Percentiles rank a stretch among this genome's conserved stretches.
phyloP scores from a whole-genome alignment of 805 yeast genomes.

The Helenozyma baotianmanensis region DNA sequence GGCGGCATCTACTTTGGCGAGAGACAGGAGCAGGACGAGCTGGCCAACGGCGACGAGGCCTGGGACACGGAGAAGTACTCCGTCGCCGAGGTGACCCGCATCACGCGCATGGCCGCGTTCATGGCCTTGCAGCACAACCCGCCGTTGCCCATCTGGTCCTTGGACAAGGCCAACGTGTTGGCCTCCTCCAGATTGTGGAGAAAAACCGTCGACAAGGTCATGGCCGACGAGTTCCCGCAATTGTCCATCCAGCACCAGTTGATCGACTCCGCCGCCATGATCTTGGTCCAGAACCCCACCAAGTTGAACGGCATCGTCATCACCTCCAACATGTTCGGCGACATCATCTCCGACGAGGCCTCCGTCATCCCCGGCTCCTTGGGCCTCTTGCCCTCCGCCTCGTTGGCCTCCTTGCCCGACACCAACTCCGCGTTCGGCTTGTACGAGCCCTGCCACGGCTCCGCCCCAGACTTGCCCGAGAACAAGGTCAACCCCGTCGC shows the following conservation, averaged over 20 bases:
- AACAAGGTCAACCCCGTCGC: slow-evolving; percentile 95
- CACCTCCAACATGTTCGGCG: slow-evolving; percentile 97
- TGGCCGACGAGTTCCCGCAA: slow-evolving; percentile 85
- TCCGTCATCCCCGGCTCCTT: slow-evolving; percentile 96
- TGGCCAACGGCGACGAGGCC: slow-evolving; percentile 60
- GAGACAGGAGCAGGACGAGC: slow-evolving; percentile 85
- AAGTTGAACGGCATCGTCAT: slow-evolving; percentile 87
- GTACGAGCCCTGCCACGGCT: slow-evolving; percentile 98
- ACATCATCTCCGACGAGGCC: slow-evolving; percentile 96
- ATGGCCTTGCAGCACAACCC: slow-evolving; percentile 91
- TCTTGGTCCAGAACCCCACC: slow-evolving; percentile 85
- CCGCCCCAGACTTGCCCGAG: slow-evolving; percentile 89
- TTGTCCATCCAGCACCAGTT: slow-evolving; percentile 86
- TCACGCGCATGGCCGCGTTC: slow-evolving; percentile 97
- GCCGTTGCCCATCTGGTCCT: slow-evolving; percentile 91
- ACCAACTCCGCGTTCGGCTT: slow-evolving; percentile 91
- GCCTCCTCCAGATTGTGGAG: slow-evolving; percentile 98
- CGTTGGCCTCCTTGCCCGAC: slow-evolving; percentile 95
- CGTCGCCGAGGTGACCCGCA: slow-evolving; percentile 89
- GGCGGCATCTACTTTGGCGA: slow-evolving; percentile 99
- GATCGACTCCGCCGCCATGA: slow-evolving; percentile 99
- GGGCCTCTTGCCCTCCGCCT: slow-evolving; percentile 93
- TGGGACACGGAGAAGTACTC: slow-evolving; percentile 92
- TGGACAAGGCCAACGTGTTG: slow-evolving; percentile 95
- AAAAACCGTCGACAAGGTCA: slow-evolving; percentile 81